These are phyloP conservation scores for Balansia obtecta DNA, from an alignment of 2,329 filamentous ascomycete genomes.

Conservation along the genomic window DNA sequence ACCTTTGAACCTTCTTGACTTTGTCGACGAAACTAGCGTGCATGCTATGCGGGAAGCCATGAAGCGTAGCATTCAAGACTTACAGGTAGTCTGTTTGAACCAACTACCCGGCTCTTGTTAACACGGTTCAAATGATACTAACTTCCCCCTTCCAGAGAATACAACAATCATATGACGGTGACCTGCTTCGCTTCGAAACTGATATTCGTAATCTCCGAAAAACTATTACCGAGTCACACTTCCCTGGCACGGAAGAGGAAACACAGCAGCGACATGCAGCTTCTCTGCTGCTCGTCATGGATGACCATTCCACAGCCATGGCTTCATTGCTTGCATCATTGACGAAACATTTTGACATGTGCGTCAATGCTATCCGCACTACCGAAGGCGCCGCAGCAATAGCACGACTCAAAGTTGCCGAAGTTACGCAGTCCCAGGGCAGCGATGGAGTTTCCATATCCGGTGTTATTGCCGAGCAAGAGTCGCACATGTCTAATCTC, in stretches of 20 bases:
- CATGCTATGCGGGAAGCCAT: conserved; percentile 52
- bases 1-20: conserved; percentile 56
- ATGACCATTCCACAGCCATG: conserved; percentile 69
- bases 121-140: neutral
- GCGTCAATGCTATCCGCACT: conserved; percentile 79
- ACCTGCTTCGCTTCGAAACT: conserved; percentile 62
- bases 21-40: conserved; percentile 62
- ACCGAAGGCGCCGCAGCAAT: conserved; percentile 69
- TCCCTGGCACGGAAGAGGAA: conserved; percentile 19
- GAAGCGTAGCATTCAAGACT: conserved; percentile 57
- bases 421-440: conserved; percentile 38
- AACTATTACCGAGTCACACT: conserved; percentile 33
- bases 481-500: conserved; percentile 36
- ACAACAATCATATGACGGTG: conserved; percentile 63
- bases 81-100: conserved; percentile 39
- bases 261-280: conserved; percentile 28
- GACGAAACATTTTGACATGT: conserved; percentile 83
- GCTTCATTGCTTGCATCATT: conserved; percentile 69
- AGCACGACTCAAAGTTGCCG: conserved; percentile 55
- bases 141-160: conserved; percentile 30
- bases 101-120: neutral
- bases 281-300: conserved; percentile 47
- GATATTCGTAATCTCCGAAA: conserved; percentile 56
- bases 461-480: conserved; percentile 49
- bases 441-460: conserved; percentile 48